Evolutionary conservation across 192 early-diverging fungal species (phyloP), one percentile per base, ranked within the genome.

Genomic region (Podila horticola): DNA sequence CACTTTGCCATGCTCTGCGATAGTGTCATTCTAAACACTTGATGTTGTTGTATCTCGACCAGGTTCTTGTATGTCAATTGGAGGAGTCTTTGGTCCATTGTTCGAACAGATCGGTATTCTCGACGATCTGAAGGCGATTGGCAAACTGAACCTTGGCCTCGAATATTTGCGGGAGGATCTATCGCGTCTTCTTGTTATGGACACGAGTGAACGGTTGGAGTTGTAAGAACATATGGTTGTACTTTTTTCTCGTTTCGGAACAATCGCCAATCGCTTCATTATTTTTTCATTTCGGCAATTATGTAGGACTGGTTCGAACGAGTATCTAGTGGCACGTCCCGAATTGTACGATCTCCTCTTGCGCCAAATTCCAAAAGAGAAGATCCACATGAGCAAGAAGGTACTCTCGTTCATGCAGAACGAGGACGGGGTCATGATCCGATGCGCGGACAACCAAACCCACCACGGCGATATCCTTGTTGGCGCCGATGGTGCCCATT

Each of bases 381-480:
- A 59, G n/a, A 59, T 59, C 26, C 58, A 29, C 26, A 59, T 59
- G 58, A 29, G 58, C 28, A 59, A 20, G 12, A 22, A 29, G 22
- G 26, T 59, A 0, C 17, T 20, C 17, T 51, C 49, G 7, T 29
- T 26, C 26, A 26, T 22, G 26, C 11, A 22, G 12, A 28, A 29
- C 5, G 28, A 29, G 15, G 58, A 59, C 4, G 58, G 58, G 12
- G 58, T 59, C 26, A 26, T 29, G 12, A 12, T 59, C 26, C n/a
- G 24, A 22, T 59, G 58, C 58, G 15, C 58, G 20, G 58, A 59
- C 28, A 26, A 26, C 19, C 12, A 22, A 59, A 26, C 26, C 12
- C 22, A 59, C 28, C 28, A 59, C 5, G 58, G 58, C 58, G 24
- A 59, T 26, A 59, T 59, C 58, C 58, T 59, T 59, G 26, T 59